Conservation (phyloP, 352 stramenopile species). For the Pythium biforme region DNA sequence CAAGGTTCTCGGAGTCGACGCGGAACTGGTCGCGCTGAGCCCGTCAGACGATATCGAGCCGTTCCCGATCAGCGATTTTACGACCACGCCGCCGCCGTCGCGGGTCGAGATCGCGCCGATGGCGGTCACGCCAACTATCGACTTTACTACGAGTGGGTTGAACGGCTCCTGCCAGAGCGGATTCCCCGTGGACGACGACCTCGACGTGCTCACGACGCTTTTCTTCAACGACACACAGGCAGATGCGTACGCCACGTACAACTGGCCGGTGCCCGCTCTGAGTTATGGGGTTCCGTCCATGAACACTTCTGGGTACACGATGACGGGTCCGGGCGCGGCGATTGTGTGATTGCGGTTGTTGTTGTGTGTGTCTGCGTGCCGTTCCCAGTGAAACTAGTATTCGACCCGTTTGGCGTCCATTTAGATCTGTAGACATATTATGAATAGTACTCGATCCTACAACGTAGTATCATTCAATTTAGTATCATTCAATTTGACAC, state of each 20-base stretch:
- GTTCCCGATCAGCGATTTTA: constrained; percentile 8
- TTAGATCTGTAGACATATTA: no score
- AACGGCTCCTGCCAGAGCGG: neutral
- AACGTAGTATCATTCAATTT: no score
- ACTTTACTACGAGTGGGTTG: no score
- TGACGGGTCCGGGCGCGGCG: constrained; percentile 2
- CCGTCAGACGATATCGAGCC: constrained; percentile 6
- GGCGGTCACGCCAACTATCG: no score
- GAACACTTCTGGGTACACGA: constrained; percentile 9
- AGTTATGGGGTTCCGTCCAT: neutral
- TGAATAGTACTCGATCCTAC: no score
- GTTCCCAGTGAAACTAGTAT: neutral
- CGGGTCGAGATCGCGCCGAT: neutral
- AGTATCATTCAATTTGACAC: no score
- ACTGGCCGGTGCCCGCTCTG: neutral
- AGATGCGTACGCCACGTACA: neutral
- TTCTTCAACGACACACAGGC: constrained; percentile 4
- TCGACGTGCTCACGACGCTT: constrained; percentile 8
- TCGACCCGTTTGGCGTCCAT: neutral
- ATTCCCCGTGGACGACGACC: constrained; percentile 4
- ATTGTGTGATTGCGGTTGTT: constrained; percentile 1
- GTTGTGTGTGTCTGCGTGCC: neutral
- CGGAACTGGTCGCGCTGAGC: neutral
- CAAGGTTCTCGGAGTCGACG: neutral
- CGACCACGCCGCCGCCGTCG: constrained; percentile 1